Evolutionary conservation across 2,329 filamentous ascomycete species (phyloP).

Genomic region (Colletotrichum lini): DNA sequence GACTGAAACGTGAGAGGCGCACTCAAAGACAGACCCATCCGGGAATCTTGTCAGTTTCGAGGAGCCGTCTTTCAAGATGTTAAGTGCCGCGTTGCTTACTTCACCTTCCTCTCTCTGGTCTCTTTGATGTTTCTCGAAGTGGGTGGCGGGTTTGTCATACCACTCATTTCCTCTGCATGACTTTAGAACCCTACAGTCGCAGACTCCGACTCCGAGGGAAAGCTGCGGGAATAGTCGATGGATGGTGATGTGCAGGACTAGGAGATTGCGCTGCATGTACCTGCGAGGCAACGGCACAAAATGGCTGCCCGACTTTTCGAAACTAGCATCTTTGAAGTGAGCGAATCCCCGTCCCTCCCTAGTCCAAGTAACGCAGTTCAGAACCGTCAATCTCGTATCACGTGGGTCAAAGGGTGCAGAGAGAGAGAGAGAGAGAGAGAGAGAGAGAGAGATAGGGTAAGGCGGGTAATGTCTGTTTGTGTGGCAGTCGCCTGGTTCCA

Average conservation of each 20-base stretch:
- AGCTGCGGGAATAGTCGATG: conserved; percentile 1
- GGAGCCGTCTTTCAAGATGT: conserved; percentile 18
- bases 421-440: neutral
- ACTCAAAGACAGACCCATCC: conserved; percentile 5
- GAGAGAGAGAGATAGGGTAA: neutral
- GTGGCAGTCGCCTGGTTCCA: neutral
- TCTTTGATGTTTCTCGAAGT: too few relatives aligned
- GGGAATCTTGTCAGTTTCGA: conserved; percentile 25
- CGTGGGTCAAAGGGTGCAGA: conserved; percentile 5
- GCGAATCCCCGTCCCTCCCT: neutral
- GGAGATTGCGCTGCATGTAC: conserved; percentile 25
- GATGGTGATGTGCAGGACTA: conserved; percentile 21
- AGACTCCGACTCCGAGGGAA: conserved; percentile 8
- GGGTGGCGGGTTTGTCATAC: conserved; percentile 17
- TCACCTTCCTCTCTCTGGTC: conserved; percentile 4
- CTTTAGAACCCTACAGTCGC: conserved; percentile 14
- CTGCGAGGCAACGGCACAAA: conserved; percentile 22
- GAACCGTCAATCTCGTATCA: conserved; percentile 5
- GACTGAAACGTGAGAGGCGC: conserved; percentile 32
- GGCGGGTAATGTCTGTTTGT: neutral
- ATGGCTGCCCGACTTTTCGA: conserved; percentile 13
- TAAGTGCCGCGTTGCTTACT: neutral
- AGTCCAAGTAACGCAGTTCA: neutral
- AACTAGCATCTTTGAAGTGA: conserved; percentile 22
- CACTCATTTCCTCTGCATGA: conserved; percentile 29